phyloP scores from a whole-genome alignment of 2,329 filamentous ascomycete genomes.

The Aspergillus sp. region DNA sequence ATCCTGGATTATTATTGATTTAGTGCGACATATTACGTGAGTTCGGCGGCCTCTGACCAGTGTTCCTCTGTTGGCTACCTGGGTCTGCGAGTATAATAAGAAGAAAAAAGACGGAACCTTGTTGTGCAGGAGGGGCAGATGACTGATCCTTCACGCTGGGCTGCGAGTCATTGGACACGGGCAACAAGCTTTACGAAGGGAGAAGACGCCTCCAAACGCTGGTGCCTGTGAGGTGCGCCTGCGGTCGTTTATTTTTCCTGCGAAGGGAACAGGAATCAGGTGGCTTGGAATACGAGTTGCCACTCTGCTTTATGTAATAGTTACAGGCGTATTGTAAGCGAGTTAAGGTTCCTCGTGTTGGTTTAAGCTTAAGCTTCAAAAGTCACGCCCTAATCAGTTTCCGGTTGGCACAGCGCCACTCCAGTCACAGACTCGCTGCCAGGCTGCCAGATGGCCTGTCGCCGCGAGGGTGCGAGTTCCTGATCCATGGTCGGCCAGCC shows the following conservation, averaged over 20 bases:
- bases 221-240: constrained; percentile 11
- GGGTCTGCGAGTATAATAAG: too few species aligned
- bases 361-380: constrained; percentile 51
- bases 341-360: constrained; percentile 49
- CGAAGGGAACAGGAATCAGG: constrained; percentile 13
- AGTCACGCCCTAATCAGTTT: constrained; percentile 39
- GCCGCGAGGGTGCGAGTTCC: too few species aligned
- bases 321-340: constrained; percentile 33
- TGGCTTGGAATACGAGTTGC: constrained; percentile 21
- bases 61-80: too few species aligned
- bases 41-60: not conserved
- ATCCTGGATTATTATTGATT: constrained; percentile 4
- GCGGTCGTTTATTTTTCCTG: constrained; percentile 17
- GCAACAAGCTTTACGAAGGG: constrained; percentile 4
- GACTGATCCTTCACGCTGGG: constrained; percentile 17
- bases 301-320: constrained; percentile 3
- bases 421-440: constrained; percentile 20
- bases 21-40: constrained; percentile 4
- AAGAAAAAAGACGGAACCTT: too few species aligned
- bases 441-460: constrained; percentile 30
- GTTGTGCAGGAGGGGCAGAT: constrained; percentile 9
- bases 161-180: constrained; percentile 2
- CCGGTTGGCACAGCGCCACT: constrained; percentile 19
- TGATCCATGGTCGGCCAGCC: too few species aligned
- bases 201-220: not conserved